phyloP scores from a whole-genome alignment of 768 basidiomycete genomes.

The Boletus sensibilis region DNA sequence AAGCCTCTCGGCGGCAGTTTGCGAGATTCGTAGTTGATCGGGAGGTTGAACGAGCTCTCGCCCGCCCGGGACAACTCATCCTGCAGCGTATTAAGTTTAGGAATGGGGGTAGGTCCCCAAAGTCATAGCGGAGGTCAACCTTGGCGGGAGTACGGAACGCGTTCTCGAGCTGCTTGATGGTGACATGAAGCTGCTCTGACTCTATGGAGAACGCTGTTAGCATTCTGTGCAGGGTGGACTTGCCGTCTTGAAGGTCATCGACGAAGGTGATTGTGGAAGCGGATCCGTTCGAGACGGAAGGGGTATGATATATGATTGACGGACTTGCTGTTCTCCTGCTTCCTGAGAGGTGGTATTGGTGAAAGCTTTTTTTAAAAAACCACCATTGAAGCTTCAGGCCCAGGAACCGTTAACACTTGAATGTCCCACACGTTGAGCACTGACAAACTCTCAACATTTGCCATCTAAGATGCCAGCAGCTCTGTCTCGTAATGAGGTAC shows the following conservation, averaged over 20 bases:
- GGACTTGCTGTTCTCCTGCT: constrained; percentile 23
- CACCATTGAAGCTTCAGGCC: too few species aligned
- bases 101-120: constrained; percentile 53
- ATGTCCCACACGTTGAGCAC: too few species aligned
- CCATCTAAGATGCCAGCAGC: too few species aligned
- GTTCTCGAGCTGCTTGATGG: constrained; percentile 70
- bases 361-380: too few species aligned
- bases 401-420: too few species aligned
- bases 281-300: constrained; percentile 9
- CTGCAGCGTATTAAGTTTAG: constrained; percentile 43
- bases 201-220: constrained; percentile 50
- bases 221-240: constrained; percentile 46
- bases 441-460: too few species aligned
- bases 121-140: constrained; percentile 53
- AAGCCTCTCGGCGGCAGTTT: constrained; percentile 16
- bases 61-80: constrained; percentile 26
- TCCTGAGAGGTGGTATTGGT: too few species aligned
- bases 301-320: constrained; percentile 6
- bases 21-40: constrained; percentile 16
- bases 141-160: constrained; percentile 81
- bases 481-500: too few species aligned
- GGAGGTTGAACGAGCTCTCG: constrained; percentile 23
- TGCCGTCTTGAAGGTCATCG: constrained; percentile 48
- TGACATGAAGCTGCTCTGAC: constrained; percentile 65
- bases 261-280: constrained; percentile 25